Evolutionary conservation across 108 stramenopile genomes (phyloP).

Genomic region (Nitzschia sp.): DNA sequence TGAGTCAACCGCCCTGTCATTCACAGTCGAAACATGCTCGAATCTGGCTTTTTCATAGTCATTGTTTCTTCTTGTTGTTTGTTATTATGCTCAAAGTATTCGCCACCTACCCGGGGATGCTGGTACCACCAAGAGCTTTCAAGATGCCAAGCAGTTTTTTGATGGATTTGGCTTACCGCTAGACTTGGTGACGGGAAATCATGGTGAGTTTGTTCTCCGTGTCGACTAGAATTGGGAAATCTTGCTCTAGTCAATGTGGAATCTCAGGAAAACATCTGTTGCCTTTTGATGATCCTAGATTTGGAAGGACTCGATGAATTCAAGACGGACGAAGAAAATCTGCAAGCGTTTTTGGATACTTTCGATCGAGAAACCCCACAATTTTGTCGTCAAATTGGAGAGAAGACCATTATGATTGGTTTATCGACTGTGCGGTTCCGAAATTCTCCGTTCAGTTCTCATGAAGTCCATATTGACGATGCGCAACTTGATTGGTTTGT

Average conservation of each 20-base stretch:
- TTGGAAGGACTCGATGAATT: slow-evolving; percentile 95
- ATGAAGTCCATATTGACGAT: slow-evolving; percentile 91
- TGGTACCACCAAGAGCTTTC: slow-evolving; percentile 46
- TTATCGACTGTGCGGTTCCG: slow-evolving; percentile 85
- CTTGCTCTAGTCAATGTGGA: background rate
- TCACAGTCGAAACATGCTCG: slow-evolving; percentile 15
- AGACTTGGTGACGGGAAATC: slow-evolving; percentile 43
- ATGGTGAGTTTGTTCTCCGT: slow-evolving; percentile 7
- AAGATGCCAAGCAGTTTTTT: slow-evolving; percentile 38
- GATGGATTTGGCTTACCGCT: slow-evolving; percentile 43
- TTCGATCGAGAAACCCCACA: slow-evolving; percentile 79
- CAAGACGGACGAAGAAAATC: slow-evolving; percentile 83
- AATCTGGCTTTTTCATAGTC: no score
- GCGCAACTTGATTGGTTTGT: slow-evolving; percentile 93
- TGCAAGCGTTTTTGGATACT: slow-evolving; percentile 61
- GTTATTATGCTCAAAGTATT: background rate
- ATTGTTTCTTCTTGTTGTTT: no score
- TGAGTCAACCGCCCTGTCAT: slow-evolving; percentile 18
- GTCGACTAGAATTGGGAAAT: no score
- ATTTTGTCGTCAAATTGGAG: slow-evolving; percentile 76
- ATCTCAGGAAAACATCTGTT: background rate
- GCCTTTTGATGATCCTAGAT: slow-evolving; percentile 37
- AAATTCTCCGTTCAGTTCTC: slow-evolving; percentile 85
- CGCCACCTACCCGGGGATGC: slow-evolving; percentile 24
- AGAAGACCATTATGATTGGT: slow-evolving; percentile 91